Evolutionary conservation across 208 protist genomes (phyloP), one percentile per base, ranked within the genome.

Genomic region (Herpetomonas muscarum): DNA sequence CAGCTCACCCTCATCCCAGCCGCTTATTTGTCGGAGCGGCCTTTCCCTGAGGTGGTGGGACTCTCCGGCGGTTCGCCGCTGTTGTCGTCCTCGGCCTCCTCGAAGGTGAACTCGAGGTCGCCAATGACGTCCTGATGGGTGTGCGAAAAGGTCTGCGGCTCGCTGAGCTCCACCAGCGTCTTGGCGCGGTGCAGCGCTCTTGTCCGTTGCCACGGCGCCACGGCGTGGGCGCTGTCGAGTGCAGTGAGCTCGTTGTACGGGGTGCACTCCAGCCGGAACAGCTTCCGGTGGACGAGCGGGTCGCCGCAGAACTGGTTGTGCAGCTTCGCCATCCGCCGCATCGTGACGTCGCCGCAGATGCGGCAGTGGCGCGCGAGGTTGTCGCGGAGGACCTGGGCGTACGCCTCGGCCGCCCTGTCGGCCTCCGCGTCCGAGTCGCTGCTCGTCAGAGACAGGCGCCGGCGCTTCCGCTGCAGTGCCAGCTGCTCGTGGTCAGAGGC

Each of bases 101-200:
- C 55, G 36, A 83, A 82, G 21, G 66, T 64, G 30, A 92, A 94
- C 46, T 79, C 76, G 3, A 76, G 59, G 58, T 94, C 81, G 29
- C 85, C 59, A 26, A 94, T 77, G 45, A 81, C 69, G 41, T 94
- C 87, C 52, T 89, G 79, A 56, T 81, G 69, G 6, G 84, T 87
- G 57, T 92, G 81, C 0, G 70, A 74, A 67, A 92, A 85, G 3
- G 87, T 94, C 49, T 92, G 84, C 19, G 82, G 84, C 26, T 90
- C 69, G n/a, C 70, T 74, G 28, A 87, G 37, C 22, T 82, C 65
- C 15, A 94, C 87, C 24, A 92, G 74, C n/a, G 79, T 78, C 17
- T 67, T 85, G 7, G 81, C 76, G 21, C 64, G 64, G 25, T 65
- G 65, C 17, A 70, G 47, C 10, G 70, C 71, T 17, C 67, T 55